Base-by-base conservation (phyloP, 2,329 filamentous ascomycete species). In the Xylaria sp. region DNA sequence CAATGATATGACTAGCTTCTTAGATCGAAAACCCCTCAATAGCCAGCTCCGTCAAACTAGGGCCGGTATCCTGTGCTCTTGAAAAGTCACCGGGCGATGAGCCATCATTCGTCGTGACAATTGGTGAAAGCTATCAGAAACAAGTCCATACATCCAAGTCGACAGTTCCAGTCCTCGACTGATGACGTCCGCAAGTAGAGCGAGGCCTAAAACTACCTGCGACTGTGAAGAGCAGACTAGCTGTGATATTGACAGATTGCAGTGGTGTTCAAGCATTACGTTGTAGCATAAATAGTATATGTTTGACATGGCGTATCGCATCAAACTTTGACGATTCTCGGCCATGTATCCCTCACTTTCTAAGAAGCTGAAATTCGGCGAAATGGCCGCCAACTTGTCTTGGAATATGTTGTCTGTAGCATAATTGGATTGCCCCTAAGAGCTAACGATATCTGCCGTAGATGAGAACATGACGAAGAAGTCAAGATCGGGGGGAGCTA, bases 381-480 rank as follows among this genome's bases (percentile, higher is more conserved):
- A 23, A 23, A 23, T 23, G 23, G 23, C 23, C 23, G 23, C 23
- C 23, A 58, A 33, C 2, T 10, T 13, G 46, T 66, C 63, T 33
- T 66, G 20, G 38, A 40, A 66, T 13, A 49, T 26, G 51, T 54
- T 54, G 42, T 51, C 63, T 6, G 63, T 49, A 15, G 46, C 58
- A 15, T 68, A 66, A n/a, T 66, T 66, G 31, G 49, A 54, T 6
- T 62, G 62, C 2, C 38, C 48, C 2, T 4, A 2, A 26, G n/a
- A 31, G 9, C 44, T 44, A 15, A 23, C 4, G n/a, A 38, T 49
- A 17, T 17, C 59, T 9, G 20, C 9, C 15, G 54, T 23, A 28
- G 59, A 63, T 4, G 49, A 57, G 31, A 63, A 13, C n/a, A 58
- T 26, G 40, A 67, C 44, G 40, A 67, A 67, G 33, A 67, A 67